These are phyloP conservation scores for Leishmania tarentolae DNA, from an alignment of 208 protist species.

Conservation along the genomic window DNA sequence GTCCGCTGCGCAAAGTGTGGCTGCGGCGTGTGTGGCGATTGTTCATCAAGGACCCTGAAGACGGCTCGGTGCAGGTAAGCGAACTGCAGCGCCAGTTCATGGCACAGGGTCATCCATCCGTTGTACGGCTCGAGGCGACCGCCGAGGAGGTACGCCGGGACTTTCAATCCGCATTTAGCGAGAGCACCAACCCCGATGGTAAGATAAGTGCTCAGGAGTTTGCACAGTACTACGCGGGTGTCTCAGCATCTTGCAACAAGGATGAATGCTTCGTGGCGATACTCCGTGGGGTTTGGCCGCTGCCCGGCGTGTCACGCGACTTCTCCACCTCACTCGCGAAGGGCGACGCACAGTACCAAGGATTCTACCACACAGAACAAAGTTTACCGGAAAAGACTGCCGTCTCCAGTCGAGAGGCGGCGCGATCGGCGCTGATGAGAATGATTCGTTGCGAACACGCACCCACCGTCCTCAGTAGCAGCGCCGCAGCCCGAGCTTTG, in stretches of 20 bases:
- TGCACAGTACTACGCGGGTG: constrained; percentile 78
- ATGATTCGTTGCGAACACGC: constrained; percentile 51
- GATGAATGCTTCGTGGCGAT: constrained; percentile 69
- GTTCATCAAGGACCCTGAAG: constrained; percentile 42
- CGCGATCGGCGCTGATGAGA: constrained; percentile 37
- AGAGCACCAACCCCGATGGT: constrained; percentile 82
- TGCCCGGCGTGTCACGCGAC: constrained; percentile 31
- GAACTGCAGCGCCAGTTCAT: constrained; percentile 51
- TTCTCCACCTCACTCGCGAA: constrained; percentile 30
- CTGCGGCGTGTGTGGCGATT: constrained; percentile 60
- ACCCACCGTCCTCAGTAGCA: constrained; percentile 36
- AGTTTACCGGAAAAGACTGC: constrained; percentile 46
- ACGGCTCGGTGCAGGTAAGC: constrained; percentile 43
- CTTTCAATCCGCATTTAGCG: constrained; percentile 73
- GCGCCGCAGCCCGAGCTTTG: constrained; percentile 37
- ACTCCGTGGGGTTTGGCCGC: constrained; percentile 65
- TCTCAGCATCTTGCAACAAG: constrained; percentile 51
- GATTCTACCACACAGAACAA: constrained; percentile 48
- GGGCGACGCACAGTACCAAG: constrained; percentile 15
- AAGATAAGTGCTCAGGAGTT: constrained; percentile 80
- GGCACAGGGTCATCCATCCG: constrained; percentile 60
- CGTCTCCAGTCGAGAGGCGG: constrained; percentile 40
- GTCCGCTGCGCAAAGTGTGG: constrained; percentile 58
- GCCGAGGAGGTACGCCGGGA: constrained; percentile 51
- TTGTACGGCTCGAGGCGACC: constrained; percentile 39